Evolutionary conservation across 2,329 filamentous ascomycete genomes (phyloP).

Genomic region (Arthrocladium fulminans): DNA sequence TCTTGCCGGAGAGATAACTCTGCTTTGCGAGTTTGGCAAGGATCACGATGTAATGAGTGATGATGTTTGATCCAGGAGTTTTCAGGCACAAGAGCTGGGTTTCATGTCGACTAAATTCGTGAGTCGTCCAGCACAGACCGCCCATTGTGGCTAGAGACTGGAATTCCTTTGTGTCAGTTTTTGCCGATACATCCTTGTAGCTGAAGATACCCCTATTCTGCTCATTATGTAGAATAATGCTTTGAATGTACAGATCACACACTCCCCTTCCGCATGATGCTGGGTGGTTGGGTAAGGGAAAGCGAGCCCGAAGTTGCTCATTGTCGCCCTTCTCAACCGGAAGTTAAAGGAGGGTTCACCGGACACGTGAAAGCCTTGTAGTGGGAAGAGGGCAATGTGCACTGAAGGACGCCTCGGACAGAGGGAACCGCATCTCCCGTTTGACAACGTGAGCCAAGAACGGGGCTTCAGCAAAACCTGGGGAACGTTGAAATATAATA

Average conservation of each 20-base stretch:
- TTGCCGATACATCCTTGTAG: background rate
- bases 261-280: no score
- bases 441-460: background rate
- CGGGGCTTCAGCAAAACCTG: background rate
- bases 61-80: background rate
- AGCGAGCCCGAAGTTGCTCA: no score
- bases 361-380: no score
- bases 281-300: no score
- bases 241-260: background rate
- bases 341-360: no score
- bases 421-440: no score
- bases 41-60: background rate
- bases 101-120: background rate
- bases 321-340: no score
- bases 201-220: background rate
- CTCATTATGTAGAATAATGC: background rate
- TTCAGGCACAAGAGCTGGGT: background rate
- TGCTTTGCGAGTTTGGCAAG: background rate
- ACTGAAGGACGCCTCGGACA: no score
- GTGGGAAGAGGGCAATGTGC: no score
- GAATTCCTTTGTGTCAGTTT: background rate
- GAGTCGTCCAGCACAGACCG: background rate
- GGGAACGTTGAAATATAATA: background rate
- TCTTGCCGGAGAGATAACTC: background rate
- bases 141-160: background rate